Base-by-base conservation (phyloP, 768 basidiomycete genomes). In the Podaxis sp. region DNA sequence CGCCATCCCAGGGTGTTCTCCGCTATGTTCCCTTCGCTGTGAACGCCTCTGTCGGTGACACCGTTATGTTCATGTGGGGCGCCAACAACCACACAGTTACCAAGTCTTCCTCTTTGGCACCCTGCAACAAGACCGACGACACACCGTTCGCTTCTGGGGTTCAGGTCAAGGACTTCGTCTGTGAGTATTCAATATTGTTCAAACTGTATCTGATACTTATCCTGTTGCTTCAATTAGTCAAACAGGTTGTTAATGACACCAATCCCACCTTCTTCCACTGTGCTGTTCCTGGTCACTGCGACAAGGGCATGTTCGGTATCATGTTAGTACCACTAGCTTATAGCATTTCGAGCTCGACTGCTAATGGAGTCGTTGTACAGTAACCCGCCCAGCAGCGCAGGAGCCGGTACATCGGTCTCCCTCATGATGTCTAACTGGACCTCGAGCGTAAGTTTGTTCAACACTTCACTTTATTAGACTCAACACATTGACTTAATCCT, bases 261-360 rank as follows among this genome's bases (percentile, higher is more conserved):
- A 79, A 84, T 67, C 81, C 89, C n/a, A 79, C 78, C 57, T 91
- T 80, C 83, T 90, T 78, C 84, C 88, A 85, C 78, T 93, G 90
- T 72, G 84, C 76, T 63, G 82, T 83, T 50, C 83, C 87, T 47
- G 73, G 66, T 59, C 91, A 93, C 71, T 93, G 91, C 71, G 72
- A 83, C 69, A 86, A 89, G 80, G 91, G 90, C 67, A 93, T 93
- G 90, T 93, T 90, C 70, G 90, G 89, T 74, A 81, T 89, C 74
- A 85, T 89, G 82, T 83, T 67, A 61, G 75, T 70, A 13, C 18
- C 46, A 3, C 1, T 21, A 40, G 23, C 50, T 36, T 46, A 37
- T 35, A 50, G 16, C 3, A 40, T 35, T 40, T 27, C 35, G 48
- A 6, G 27, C 10, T 50, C 5, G 21, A 51, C 60, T 50, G 53